Evolutionary conservation across 2,329 filamentous ascomycete genomes (phyloP).

Genomic region (Byssochlamys sp.): DNA sequence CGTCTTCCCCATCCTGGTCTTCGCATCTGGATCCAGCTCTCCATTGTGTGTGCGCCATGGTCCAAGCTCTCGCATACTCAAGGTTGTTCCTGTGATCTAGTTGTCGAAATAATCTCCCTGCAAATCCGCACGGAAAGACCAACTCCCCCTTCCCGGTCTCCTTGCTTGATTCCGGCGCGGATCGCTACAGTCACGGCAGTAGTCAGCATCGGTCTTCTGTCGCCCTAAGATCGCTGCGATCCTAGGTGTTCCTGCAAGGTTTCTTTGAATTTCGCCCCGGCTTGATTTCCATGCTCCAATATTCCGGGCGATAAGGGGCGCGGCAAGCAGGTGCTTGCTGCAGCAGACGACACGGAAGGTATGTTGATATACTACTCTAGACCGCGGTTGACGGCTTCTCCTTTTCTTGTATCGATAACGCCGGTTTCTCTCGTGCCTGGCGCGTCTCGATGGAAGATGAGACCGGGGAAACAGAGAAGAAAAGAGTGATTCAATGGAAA

Average conservation of each 20-base stretch:
- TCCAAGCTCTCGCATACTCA: slow-evolving; percentile 18
- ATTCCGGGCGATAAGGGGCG: slow-evolving; percentile 36
- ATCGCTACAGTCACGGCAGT: not conserved
- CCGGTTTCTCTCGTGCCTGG: not conserved
- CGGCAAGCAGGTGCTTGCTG: slow-evolving; percentile 41
- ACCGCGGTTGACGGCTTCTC: not conserved
- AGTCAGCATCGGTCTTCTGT: not conserved
- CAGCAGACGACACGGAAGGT: slow-evolving; percentile 40
- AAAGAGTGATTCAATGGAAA: not conserved
- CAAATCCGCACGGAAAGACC: not conserved
- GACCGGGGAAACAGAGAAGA: too few species aligned
- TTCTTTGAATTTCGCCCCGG: slow-evolving; percentile 14
- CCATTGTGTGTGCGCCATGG: slow-evolving; percentile 24
- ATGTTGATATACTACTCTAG: slow-evolving; percentile 12
- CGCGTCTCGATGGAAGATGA: not conserved
- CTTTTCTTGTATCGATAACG: not conserved
- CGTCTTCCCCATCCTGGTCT: slow-evolving; percentile 11
- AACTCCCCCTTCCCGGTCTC: slow-evolving; percentile 10
- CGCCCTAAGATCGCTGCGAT: not conserved
- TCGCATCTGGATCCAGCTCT: slow-evolving; percentile 4
- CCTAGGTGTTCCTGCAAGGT: slow-evolving; percentile 12
- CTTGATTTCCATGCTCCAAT: slow-evolving; percentile 38
- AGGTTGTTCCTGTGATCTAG: slow-evolving; percentile 20
- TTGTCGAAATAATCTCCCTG: slow-evolving; percentile 5
- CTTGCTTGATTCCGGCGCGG: not conserved